A percentile compares a stretch with the other conserved stretches of the same genome.
Evolutionary conservation across 441 rosid species (phyloP).

Genomic region (Corymbia calophylla): DNA sequence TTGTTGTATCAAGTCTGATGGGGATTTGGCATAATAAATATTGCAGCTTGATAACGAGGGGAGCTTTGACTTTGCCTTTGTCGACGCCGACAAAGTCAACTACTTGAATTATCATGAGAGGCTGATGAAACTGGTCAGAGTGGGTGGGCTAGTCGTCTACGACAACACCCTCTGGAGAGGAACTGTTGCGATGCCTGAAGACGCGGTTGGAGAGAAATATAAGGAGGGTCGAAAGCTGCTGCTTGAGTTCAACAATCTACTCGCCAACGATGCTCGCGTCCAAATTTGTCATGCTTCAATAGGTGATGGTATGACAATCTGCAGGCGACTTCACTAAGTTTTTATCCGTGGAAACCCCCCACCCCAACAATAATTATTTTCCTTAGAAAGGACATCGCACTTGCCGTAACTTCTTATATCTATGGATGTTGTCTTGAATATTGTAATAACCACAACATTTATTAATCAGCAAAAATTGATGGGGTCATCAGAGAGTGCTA

Average conservation of each 20-base stretch:
- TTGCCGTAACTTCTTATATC: not conserved
- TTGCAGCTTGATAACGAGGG: constrained; percentile 48
- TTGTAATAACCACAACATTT: not conserved
- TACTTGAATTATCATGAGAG: constrained; percentile 53
- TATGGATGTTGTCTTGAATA: not conserved
- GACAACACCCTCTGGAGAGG: constrained; percentile 70
- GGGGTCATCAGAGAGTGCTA: not conserved
- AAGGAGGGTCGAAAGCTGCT: constrained; percentile 11
- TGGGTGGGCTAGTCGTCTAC: constrained; percentile 53
- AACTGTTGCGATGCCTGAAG: constrained; percentile 37
- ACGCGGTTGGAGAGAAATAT: constrained; percentile 10
- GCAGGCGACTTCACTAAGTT: constrained; percentile 35
- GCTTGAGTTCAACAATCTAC: constrained; percentile 32
- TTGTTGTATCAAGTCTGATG: not conserved
- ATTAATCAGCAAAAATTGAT: not conserved
- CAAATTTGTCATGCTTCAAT: constrained; percentile 38
- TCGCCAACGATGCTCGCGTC: constrained; percentile 45
- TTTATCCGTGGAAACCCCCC: not conserved
- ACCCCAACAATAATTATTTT: no score
- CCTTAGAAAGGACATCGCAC: not conserved
- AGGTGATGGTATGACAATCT: constrained; percentile 65
- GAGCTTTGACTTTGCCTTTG: constrained; percentile 59
- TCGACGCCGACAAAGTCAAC: constrained; percentile 60
- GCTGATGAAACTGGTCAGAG: constrained; percentile 41
- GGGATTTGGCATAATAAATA: not conserved